Evolutionary conservation across 2,329 filamentous ascomycete genomes (phyloP), one percentile per base, ranked within the genome.

Genomic region (Ambrosiella beaveri): DNA sequence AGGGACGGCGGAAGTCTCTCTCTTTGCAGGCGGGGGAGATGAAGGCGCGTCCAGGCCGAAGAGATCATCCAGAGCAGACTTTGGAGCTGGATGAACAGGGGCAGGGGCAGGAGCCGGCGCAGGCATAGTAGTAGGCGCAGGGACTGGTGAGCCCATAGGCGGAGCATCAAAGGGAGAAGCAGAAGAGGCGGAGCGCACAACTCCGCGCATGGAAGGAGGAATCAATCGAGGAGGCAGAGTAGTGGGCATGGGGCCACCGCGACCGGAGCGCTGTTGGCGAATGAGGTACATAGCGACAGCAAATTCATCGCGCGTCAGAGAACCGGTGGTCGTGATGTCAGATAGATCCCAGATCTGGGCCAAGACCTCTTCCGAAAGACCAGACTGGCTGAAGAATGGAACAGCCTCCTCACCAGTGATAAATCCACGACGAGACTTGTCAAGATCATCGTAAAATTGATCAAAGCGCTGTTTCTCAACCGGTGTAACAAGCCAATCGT

Each of bases 221-320:
- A 97, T 78, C 44, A 97, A 74, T 63, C 85, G 90, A 0, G 83
- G 74, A 8, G 91, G 90, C 47, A 98, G 73, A n/a, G 80, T 77
- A 19, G 84, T 74, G 1, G 93, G 93, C 38, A 97, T 70, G 38
- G 73, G 68, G 15, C 76, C 75, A 58, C 84, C 81, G 59, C 81
- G 81, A 62, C 83, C 85, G 63, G 79, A 85, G 57, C 90, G 80
- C 68, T 96, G 90, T 68, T 95, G 87, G 61, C 90, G 81, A 65
- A 98, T 96, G 55, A 98, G 76, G 67, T 94, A 94, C 90, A 98
- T 96, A 57, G 93, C 91, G 52, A 98, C 89, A 0, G 93, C 89
- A 67, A 98, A 98, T 65, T 95, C 90, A 64, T 98, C 93, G 64
- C 81, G 82, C 52, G 79, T 89, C 59, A 98, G 74, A 59, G 85